Evolutionary conservation across 202 grass and related monocot genomes (phyloP).

Genomic region (Saccharum hybrid): DNA sequence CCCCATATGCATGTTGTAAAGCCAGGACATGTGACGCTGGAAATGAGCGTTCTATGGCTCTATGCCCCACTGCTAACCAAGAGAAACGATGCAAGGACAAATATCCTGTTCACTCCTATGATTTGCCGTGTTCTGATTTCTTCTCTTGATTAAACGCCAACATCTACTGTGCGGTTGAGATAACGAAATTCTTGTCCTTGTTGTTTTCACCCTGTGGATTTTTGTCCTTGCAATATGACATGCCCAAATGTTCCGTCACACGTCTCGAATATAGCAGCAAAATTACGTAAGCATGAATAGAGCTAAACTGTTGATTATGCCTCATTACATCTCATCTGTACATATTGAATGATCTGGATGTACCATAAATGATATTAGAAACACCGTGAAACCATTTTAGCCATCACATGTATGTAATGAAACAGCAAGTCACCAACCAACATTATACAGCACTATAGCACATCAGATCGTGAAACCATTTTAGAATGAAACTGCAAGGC

Average conservation of each 20-base stretch:
- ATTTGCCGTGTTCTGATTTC: not conserved
- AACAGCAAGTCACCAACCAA: not conserved
- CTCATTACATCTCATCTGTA: not conserved
- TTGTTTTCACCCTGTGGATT: no score
- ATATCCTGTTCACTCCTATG: not conserved
- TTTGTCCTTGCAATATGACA: not conserved
- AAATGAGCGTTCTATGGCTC: not conserved
- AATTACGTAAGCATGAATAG: not conserved
- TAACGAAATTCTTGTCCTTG: not conserved
- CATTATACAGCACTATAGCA: not conserved
- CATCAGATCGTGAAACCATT: not conserved
- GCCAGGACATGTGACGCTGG: slow-evolving; percentile 6
- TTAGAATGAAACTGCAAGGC: not conserved
- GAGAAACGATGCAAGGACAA: not conserved
- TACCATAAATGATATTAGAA: not conserved
- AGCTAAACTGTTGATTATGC: not conserved
- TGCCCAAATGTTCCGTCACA: not conserved
- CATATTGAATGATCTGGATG: not conserved
- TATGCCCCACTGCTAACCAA: slow-evolving; percentile 8
- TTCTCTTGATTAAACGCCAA: not conserved
- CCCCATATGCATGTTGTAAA: slow-evolving; percentile 29
- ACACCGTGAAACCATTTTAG: not conserved
- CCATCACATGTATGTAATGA: not conserved
- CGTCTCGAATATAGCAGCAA: not conserved
- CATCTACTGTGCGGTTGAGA: not conserved